A percentile compares a stretch with the other conserved stretches of the same genome.
Conservation (phyloP, 768 basidiomycete species). For the Boletus tomentosulus region DNA sequence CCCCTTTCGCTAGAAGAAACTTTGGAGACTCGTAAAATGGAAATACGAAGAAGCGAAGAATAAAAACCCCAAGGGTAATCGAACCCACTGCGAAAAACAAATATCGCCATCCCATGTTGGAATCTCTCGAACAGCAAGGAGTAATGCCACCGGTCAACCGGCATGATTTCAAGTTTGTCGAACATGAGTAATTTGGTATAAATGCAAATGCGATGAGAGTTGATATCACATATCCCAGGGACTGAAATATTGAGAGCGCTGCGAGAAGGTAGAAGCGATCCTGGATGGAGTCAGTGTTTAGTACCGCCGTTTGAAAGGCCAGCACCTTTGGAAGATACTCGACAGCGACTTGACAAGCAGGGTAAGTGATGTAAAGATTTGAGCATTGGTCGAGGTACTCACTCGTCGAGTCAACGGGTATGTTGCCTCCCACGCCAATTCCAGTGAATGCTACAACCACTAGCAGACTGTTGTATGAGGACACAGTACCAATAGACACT, state of each 20-base stretch:
- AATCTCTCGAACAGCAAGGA: constrained; percentile 15
- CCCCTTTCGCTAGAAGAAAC: constrained; percentile 13
- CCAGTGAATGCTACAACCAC: constrained; percentile 9
- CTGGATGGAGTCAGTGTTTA: constrained; percentile 1
- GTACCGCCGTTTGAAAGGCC: no score
- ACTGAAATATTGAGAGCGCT: constrained; percentile 9
- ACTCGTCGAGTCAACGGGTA: constrained; percentile 17
- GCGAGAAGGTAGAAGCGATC: constrained; percentile 14
- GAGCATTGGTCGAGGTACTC: not conserved
- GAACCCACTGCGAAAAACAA: constrained; percentile 5
- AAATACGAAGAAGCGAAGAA: constrained; percentile 15
- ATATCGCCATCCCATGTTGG: constrained; percentile 22
- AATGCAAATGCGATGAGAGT: constrained; percentile 8
- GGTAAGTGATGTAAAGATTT: not conserved
- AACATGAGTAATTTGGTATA: constrained; percentile 15
- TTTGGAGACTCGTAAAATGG: constrained; percentile 14
- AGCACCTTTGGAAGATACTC: constrained; percentile 16
- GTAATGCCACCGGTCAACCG: constrained; percentile 4
- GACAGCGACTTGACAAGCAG: constrained; percentile 1
- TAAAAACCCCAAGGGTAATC: constrained; percentile 12
- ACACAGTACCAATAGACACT: constrained; percentile 8
- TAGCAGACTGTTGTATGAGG: constrained; percentile 10
- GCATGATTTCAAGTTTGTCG: constrained; percentile 9
- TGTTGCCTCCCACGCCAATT: constrained; percentile 12
- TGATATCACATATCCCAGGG: not conserved